A percentile compares a stretch with the other conserved stretches of the same genome.
phyloP scores from a whole-genome alignment of 1,284 basidiomycete species.

The Chiua sp. region DNA sequence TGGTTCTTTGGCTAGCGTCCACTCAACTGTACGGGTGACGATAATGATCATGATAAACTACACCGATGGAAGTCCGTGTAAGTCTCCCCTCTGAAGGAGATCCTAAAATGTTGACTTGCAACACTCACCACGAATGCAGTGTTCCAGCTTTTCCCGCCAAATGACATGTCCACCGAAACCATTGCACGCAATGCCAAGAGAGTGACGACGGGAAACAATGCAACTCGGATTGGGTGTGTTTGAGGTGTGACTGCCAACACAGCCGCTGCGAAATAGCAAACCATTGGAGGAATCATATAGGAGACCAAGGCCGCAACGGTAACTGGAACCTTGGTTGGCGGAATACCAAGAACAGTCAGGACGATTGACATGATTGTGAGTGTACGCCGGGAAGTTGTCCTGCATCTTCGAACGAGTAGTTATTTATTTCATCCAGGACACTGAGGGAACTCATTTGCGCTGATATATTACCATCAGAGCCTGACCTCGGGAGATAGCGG shows the following conservation, averaged over 20 bases:
- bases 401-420: no score
- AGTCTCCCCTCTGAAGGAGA: background rate
- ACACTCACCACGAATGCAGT: no score
- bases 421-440: no score
- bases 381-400: no score
- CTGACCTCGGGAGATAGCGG: no score
- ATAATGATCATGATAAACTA: background rate
- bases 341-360: no score
- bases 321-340: no score
- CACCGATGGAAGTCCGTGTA: background rate
- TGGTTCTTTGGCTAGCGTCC: background rate
- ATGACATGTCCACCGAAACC: background rate
- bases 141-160: background rate
- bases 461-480: no score
- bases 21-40: background rate
- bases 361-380: no score
- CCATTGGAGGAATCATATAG: background rate
- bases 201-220: background rate
- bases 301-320: background rate
- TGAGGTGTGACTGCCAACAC: background rate
- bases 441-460: no score
- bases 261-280: background rate
- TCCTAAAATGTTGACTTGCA: background rate
- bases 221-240: background rate
- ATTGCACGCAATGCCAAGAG: background rate